A percentile compares a stretch with the other conserved stretches of the same genome.
Conservation (phyloP, 768 basidiomycete genomes). For the Naematelia encephala region DNA sequence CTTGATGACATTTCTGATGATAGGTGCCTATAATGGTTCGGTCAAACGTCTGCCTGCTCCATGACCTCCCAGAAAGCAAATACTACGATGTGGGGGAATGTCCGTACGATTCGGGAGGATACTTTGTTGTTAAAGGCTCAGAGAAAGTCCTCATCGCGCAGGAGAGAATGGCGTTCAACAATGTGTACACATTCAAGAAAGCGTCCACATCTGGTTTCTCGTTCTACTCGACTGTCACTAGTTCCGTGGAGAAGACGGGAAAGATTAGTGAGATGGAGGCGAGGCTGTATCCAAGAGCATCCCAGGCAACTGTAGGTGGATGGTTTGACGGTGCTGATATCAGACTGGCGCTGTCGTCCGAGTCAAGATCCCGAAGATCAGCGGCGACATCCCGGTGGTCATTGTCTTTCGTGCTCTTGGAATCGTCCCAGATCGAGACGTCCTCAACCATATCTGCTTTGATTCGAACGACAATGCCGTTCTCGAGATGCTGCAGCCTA, state of each 20-base stretch:
- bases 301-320: slow-evolving; percentile 75
- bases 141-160: slow-evolving; percentile 99
- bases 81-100: slow-evolving; percentile 93
- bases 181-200: slow-evolving; percentile 98
- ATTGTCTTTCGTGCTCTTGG: slow-evolving; percentile 97
- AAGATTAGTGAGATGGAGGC: slow-evolving; percentile 98
- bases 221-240: slow-evolving; percentile 85
- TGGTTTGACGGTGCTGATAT: slow-evolving; percentile 1
- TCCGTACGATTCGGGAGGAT: slow-evolving; percentile 94
- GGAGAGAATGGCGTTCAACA: slow-evolving; percentile 98
- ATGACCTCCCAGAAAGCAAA: slow-evolving; percentile 71
- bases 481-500: slow-evolving; percentile 97
- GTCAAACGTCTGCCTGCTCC: slow-evolving; percentile 89
- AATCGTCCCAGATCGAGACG: slow-evolving; percentile 95
- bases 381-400: slow-evolving; percentile 97
- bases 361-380: slow-evolving; percentile 96
- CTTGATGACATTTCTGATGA: slow-evolving; percentile 6
- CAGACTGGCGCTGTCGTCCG: slow-evolving; percentile 69
- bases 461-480: slow-evolving; percentile 93
- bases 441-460: slow-evolving; percentile 97
- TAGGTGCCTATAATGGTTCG: slow-evolving; percentile 98
- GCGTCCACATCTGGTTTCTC: slow-evolving; percentile 88
- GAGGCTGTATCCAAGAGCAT: slow-evolving; percentile 88
- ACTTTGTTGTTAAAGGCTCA: slow-evolving; percentile 99
- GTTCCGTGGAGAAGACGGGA: slow-evolving; percentile 94